A percentile compares a stretch with the other conserved stretches of the same genome.
These are phyloP conservation scores for Claviceps capensis DNA, from an alignment of 2,329 filamentous ascomycete genomes.

Conservation along the genomic window DNA sequence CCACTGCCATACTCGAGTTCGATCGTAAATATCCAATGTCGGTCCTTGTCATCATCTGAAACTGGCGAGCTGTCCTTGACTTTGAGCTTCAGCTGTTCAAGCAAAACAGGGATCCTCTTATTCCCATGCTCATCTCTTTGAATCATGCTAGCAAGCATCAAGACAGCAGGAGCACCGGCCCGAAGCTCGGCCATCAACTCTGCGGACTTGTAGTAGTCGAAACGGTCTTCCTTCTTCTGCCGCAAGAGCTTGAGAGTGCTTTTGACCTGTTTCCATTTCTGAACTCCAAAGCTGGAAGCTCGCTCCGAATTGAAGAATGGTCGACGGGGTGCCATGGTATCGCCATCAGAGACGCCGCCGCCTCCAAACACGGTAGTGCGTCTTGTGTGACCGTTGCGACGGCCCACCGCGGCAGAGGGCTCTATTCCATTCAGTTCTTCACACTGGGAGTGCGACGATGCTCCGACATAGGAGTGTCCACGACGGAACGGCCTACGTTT, in stretches of 20 bases:
- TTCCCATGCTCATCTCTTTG: constrained; percentile 94
- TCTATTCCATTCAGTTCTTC: constrained; percentile 40
- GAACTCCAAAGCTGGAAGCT: constrained; percentile 59
- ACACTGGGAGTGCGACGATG: constrained; percentile 28
- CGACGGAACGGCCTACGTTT: constrained; percentile 38
- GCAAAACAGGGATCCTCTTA: constrained; percentile 82
- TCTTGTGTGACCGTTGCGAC: constrained; percentile 49
- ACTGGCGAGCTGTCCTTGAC: constrained; percentile 67
- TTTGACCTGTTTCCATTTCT: constrained; percentile 89
- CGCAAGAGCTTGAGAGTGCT: constrained; percentile 70
- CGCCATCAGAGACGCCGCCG: constrained; percentile 50
- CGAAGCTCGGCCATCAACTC: constrained; percentile 92
- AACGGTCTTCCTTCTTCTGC: constrained; percentile 71
- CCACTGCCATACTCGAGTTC: constrained; percentile 94
- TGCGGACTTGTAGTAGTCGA: constrained; percentile 90
- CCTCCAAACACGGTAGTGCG: constrained; percentile 52
- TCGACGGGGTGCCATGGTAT: constrained; percentile 41
- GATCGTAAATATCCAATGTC: constrained; percentile 80
- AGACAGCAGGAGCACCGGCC: constrained; percentile 79
- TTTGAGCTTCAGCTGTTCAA: constrained; percentile 85
- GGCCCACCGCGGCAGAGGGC: constrained; percentile 30
- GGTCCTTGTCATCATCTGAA: constrained; percentile 46
- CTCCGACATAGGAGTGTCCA: constrained; percentile 44
- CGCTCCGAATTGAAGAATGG: constrained; percentile 51
- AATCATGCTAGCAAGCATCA: constrained; percentile 95